Evolutionary conservation across 345 rosid species (phyloP).

Genomic region (Rhodamnia rubescens): DNA sequence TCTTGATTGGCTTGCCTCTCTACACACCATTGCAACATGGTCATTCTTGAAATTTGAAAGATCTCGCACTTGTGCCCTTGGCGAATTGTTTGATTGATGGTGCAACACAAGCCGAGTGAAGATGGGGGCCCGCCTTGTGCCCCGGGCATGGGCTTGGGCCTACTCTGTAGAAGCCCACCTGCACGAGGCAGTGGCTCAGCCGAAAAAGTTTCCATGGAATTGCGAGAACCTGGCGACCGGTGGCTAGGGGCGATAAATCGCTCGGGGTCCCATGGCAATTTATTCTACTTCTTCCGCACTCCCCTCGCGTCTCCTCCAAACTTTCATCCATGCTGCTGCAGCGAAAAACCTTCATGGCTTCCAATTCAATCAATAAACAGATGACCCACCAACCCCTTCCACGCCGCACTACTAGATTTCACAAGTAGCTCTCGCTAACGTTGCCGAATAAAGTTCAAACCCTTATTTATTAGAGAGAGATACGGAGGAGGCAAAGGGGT

Average conservation of each 20-base stretch:
- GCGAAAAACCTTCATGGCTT: background rate
- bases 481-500: conserved; percentile 50
- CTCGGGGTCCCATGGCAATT: no score
- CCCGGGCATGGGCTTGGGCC: background rate
- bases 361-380: background rate
- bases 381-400: background rate
- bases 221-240: no score
- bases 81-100: background rate
- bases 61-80: no score
- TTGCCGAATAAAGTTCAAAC: background rate
- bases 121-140: background rate
- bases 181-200: background rate
- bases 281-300: no score
- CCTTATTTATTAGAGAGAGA: background rate
- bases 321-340: accelerated
- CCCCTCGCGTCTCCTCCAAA: no score
- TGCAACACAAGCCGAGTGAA: background rate
- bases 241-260: no score
- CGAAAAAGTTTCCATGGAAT: background rate
- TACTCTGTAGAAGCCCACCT: background rate
- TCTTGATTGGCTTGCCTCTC: no score
- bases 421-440: background rate
- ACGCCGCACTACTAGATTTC: background rate
- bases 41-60: no score
- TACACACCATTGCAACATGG: no score